Base-by-base conservation (phyloP, 1,139 yeast genomes). In the Geotrichum aggregatum region DNA sequence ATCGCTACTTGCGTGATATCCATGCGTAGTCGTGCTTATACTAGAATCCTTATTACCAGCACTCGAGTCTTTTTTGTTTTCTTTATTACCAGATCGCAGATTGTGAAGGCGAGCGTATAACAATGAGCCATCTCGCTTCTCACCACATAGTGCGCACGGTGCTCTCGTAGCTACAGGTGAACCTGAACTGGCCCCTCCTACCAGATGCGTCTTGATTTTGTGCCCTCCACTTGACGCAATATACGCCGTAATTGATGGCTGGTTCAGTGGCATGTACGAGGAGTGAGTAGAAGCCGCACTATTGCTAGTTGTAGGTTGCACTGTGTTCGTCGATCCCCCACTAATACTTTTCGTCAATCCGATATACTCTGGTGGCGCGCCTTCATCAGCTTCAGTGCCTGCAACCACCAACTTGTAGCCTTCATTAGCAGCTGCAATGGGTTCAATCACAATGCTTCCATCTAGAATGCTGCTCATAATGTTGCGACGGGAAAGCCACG, bases 111-210 rank as follows among this genome's bases (percentile, higher is more conserved):
- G 76, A 3, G 91, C 84, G 67, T 87, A 91, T 59, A 84, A 86
- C 57, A 87, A 72, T 55, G 80, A 76, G 60, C 82, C 87, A 61
- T 78, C 77, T 56, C 94, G 76, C 14, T 71, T 64, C 66, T 89
- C 96, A 8, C 89, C 92, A 71, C 97, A 91, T 48, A 89, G 73
- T 7, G 89, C 76, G 69, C 98, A 91, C 3, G 88, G 80, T 2
- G 82, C 80, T 52, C 76, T 73, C 18, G 83, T 77, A 0, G 96
- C 95, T 42, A 87, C 83, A 0, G 95, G 95, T 1, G 80, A 78
- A 5, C 78, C 71, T 48, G 70, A 66, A 3, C 42, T 42, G 3
- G 30, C 38, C 11, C 40, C 21, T 13, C 35, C 48, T n/a, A 35
- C 40, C 2, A 53, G 31, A 7, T 21, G 38, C 16, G 53, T 21